phyloP scores from a whole-genome alignment of 495 filamentous ascomycete species.

The Hyaloscypha variabilis region DNA sequence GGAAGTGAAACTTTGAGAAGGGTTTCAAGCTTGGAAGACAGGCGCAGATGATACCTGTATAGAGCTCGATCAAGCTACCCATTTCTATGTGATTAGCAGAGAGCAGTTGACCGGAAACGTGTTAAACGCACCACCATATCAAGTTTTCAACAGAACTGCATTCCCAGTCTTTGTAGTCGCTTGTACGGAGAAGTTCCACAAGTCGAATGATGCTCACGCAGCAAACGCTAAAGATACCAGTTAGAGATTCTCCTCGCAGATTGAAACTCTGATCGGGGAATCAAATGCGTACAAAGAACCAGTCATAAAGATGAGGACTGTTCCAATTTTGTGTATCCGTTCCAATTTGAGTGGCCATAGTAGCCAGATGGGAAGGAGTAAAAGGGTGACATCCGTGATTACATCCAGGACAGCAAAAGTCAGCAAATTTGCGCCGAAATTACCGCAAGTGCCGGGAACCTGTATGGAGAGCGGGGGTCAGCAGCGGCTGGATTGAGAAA shows the following conservation, averaged over 20 bases:
- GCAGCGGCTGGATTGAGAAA: no score
- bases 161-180: slow-evolving; percentile 26
- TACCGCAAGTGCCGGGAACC: slow-evolving; percentile 28
- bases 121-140: slow-evolving; percentile 35
- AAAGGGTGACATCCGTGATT: slow-evolving; percentile 14
- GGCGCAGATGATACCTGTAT: slow-evolving; percentile 81
- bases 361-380: slow-evolving; percentile 64
- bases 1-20: slow-evolving; percentile 63
- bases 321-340: slow-evolving; percentile 56
- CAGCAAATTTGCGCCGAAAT: slow-evolving; percentile 22
- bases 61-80: slow-evolving; percentile 64
- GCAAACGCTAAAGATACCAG: slow-evolving; percentile 5
- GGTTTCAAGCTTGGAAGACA: slow-evolving; percentile 88
- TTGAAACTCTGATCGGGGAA: neutral
- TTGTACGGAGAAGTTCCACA: slow-evolving; percentile 16
- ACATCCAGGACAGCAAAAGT: slow-evolving; percentile 28
- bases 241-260: neutral
- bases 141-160: slow-evolving; percentile 33
- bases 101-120: neutral
- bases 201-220: slow-evolving; percentile 31
- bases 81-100: slow-evolving; percentile 5
- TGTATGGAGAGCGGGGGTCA: no score
- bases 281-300: slow-evolving; percentile 36
- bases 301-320: slow-evolving; percentile 33
- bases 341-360: slow-evolving; percentile 80